phyloP scores from a whole-genome alignment of 306 rosid genomes.

The Casuarina cunninghamiana region DNA sequence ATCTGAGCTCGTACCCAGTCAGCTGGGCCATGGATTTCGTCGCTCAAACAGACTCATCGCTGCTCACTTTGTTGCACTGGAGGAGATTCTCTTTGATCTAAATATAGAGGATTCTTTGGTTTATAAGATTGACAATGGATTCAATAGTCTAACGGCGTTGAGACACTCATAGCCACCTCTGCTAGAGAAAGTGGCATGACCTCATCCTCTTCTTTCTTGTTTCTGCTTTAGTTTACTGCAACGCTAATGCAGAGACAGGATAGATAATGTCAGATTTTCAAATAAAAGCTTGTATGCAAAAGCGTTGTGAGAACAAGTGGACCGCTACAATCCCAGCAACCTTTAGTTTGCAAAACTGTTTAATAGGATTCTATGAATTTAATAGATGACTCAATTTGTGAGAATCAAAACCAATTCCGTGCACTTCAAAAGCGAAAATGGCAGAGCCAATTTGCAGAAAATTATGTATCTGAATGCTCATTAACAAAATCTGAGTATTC shows the following conservation, averaged over 20 bases:
- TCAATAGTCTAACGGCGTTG: too few species aligned
- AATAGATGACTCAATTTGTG: background rate
- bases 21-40: conserved; percentile 49
- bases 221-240: too few species aligned
- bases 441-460: background rate
- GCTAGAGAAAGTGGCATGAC: too few species aligned
- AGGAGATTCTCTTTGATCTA: background rate
- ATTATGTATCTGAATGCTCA: conserved; percentile 4
- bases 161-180: too few species aligned
- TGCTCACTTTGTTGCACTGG: conserved; percentile 47
- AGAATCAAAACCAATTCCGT: background rate
- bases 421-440: too few species aligned
- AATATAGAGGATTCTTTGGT: too few species aligned
- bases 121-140: too few species aligned
- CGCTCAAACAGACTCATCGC: conserved; percentile 54
- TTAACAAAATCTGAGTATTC: background rate
- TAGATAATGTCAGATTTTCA: too few species aligned
- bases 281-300: background rate
- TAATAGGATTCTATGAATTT: background rate
- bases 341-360: background rate
- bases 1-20: conserved; percentile 50
- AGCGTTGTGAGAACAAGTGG: background rate
- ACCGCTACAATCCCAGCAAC: background rate
- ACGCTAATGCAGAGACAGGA: too few species aligned
- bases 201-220: too few species aligned